Conservation (phyloP, 2,329 filamentous ascomycete genomes). For the Periconia digitata region DNA sequence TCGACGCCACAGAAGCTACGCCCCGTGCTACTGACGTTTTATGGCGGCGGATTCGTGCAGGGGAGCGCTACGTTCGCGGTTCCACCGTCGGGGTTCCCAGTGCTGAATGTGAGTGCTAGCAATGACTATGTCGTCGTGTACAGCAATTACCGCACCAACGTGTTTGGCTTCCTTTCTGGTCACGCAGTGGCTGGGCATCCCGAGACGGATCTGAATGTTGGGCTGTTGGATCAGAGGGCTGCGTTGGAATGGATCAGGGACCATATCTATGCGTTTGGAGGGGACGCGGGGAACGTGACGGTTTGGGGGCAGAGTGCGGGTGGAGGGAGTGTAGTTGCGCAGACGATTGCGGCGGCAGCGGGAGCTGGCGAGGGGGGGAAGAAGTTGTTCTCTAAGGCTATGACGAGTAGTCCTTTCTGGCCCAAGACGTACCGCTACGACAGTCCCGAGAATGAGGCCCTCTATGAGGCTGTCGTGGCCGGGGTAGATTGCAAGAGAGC, state of each 20-base stretch:
- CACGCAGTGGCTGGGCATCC: constrained; percentile 48
- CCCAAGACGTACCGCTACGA: constrained; percentile 60
- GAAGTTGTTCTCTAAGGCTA: constrained; percentile 53
- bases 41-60: constrained; percentile 63
- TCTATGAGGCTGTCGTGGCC: constrained; percentile 52
- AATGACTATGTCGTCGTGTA: constrained; percentile 58
- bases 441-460: constrained; percentile 52
- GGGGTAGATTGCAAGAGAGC: constrained; percentile 49
- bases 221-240: constrained; percentile 56
- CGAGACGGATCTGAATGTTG: constrained; percentile 54
- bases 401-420: constrained; percentile 60
- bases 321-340: constrained; percentile 56
- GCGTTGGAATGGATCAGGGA: constrained; percentile 57
- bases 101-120: constrained; percentile 55
- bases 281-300: constrained; percentile 55
- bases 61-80: constrained; percentile 58
- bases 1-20: constrained; percentile 33
- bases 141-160: constrained; percentile 60
- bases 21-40: constrained; percentile 63
- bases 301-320: constrained; percentile 60
- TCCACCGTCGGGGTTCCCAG: constrained; percentile 59
- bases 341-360: constrained; percentile 56
- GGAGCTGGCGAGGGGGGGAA: constrained; percentile 45
- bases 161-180: constrained; percentile 59
- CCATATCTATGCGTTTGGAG: constrained; percentile 57